Percentiles rank a stretch among this genome's conserved stretches.
These are phyloP conservation scores for Adansonia madagascariensis DNA, from an alignment of 441 rosid species.

Conservation along the genomic window DNA sequence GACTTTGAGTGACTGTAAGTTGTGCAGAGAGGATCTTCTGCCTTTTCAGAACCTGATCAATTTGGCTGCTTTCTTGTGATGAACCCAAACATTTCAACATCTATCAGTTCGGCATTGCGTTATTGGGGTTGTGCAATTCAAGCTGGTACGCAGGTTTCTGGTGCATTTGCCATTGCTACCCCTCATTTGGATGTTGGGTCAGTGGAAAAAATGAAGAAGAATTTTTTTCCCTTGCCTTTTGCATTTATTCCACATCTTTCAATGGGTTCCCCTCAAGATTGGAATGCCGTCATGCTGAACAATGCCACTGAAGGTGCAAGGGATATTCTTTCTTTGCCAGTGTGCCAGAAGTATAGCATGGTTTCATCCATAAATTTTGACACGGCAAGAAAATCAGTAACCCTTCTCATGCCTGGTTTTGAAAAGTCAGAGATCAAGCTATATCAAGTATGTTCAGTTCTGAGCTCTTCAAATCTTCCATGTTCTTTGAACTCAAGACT, in stretches of 20 bases:
- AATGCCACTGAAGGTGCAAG: conserved; percentile 47
- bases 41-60: conserved; percentile 54
- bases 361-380: conserved; percentile 62
- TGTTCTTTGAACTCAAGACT: neutral
- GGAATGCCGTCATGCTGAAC: conserved; percentile 58
- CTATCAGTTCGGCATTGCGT: conserved; percentile 69
- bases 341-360: conserved; percentile 33
- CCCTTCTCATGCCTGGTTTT: conserved; percentile 89
- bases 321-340: conserved; percentile 49
- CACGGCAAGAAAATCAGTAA: conserved; percentile 54
- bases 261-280: conserved; percentile 44
- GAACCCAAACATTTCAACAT: conserved; percentile 62
- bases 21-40: conserved; percentile 72
- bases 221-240: conserved; percentile 64
- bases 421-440: conserved; percentile 92
- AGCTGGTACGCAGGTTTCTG: conserved; percentile 78
- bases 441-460: conserved; percentile 62
- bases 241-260: conserved; percentile 57
- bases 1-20: conserved; percentile 30
- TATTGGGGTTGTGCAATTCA: conserved; percentile 89
- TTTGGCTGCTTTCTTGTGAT: conserved; percentile 72
- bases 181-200: conserved; percentile 36
- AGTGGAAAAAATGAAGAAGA: conserved; percentile 42
- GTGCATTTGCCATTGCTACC: conserved; percentile 55
- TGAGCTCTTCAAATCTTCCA: conserved; percentile 13